Evolutionary conservation across 768 basidiomycete species (phyloP).

Genomic region (Kwoniella dejecticola): DNA sequence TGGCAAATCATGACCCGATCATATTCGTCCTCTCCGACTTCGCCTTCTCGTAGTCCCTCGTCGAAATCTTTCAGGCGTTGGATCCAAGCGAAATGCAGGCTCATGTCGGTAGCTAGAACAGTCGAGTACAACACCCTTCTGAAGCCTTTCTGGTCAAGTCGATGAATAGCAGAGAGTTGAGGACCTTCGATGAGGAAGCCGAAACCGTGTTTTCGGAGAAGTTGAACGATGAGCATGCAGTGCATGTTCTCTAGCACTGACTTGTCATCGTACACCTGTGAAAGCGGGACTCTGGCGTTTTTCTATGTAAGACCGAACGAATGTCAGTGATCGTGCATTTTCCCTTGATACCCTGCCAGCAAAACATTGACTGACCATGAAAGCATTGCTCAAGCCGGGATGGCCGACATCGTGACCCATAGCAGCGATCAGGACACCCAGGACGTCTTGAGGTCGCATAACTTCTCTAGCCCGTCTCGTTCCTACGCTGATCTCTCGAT

Average conservation of each 20-base stretch:
- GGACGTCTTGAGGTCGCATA: slow-evolving; percentile 68
- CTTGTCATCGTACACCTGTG: slow-evolving; percentile 81
- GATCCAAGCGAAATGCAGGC: slow-evolving; percentile 84
- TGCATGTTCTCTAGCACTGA: slow-evolving; percentile 91
- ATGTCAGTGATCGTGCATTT: not conserved
- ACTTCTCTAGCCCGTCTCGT: slow-evolving; percentile 52
- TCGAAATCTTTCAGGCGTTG: slow-evolving; percentile 61
- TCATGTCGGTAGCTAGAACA: slow-evolving; percentile 93
- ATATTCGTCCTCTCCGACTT: slow-evolving; percentile 42
- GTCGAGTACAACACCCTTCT: slow-evolving; percentile 76
- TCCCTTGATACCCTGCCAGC: not conserved
- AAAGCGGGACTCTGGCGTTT: slow-evolving; percentile 88
- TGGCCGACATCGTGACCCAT: slow-evolving; percentile 98
- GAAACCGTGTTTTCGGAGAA: slow-evolving; percentile 78
- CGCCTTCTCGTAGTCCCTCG: slow-evolving; percentile 53
- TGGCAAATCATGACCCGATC: slow-evolving; percentile 78
- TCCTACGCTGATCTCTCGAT: slow-evolving; percentile 25
- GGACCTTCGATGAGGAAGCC: slow-evolving; percentile 57
- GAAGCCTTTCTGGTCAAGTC: slow-evolving; percentile 58
- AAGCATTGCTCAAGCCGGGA: slow-evolving; percentile 88
- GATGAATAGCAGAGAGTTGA: slow-evolving; percentile 5
- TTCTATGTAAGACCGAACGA: slow-evolving; percentile 65
- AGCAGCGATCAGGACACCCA: slow-evolving; percentile 83
- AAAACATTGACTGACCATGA: slow-evolving; percentile 70
- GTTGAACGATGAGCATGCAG: slow-evolving; percentile 73